Evolutionary conservation across 2,329 filamentous ascomycete genomes (phyloP).

Genomic region (Fusarium miscanthi): DNA sequence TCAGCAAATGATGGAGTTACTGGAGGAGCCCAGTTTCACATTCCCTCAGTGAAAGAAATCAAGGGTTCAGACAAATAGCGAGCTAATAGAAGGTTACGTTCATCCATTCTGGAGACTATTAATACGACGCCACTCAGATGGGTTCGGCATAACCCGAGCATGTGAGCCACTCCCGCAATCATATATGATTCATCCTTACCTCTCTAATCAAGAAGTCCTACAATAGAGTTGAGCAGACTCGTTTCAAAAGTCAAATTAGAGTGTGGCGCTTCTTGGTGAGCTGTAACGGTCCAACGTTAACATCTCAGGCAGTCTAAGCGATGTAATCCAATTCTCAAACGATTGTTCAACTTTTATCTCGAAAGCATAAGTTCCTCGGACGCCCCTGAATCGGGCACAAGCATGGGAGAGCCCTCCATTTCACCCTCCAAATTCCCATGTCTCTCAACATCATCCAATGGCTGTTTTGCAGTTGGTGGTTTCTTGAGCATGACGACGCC

Average conservation of each 20-base stretch:
- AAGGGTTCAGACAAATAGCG: neutral
- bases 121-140: neutral
- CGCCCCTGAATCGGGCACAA: slow-evolving; percentile 48
- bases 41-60: slow-evolving; percentile 36
- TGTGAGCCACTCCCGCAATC: neutral
- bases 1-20: slow-evolving; percentile 52
- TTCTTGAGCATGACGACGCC: slow-evolving; percentile 61
- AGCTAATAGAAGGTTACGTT: neutral
- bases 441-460: slow-evolving; percentile 50
- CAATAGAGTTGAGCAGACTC: neutral
- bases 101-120: neutral
- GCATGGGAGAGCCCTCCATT: slow-evolving; percentile 55
- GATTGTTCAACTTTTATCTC: slow-evolving; percentile 12
- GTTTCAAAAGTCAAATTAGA: neutral
- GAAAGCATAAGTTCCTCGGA: slow-evolving; percentile 35
- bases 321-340: neutral
- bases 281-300: neutral
- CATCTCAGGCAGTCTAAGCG: too few species aligned
- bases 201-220: neutral
- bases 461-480: slow-evolving; percentile 42
- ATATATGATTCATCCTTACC: neutral
- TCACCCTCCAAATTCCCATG: slow-evolving; percentile 46
- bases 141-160: neutral
- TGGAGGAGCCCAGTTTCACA: slow-evolving; percentile 47
- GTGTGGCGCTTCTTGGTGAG: neutral